A percentile compares a stretch with the other conserved stretches of the same genome.
Conservation (phyloP, 225 moss, liverwort and hornwort genomes). For the Marchantia paleacea region DNA sequence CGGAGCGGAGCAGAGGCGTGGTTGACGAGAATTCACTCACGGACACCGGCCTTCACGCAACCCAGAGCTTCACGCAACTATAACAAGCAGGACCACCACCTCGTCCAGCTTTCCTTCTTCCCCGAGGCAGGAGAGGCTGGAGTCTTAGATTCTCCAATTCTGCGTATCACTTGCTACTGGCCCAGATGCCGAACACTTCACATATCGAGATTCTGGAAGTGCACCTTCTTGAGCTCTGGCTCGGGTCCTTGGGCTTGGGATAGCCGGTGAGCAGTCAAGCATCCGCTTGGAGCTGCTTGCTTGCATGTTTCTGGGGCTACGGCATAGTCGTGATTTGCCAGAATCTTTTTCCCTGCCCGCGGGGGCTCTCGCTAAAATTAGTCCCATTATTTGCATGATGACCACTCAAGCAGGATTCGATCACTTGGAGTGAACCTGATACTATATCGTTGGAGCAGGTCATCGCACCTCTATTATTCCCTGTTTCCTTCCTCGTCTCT, state of each 20-base stretch:
- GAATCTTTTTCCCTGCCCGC: too few relatives aligned
- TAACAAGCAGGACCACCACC: background rate
- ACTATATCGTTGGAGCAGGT: too few relatives aligned
- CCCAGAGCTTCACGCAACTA: background rate
- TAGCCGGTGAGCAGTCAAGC: background rate
- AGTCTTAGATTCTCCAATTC: background rate
- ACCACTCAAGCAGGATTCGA: too few relatives aligned
- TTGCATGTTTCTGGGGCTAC: background rate
- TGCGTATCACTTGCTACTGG: background rate
- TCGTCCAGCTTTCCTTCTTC: background rate
- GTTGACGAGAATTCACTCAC: slow-evolving; percentile 7
- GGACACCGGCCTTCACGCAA: background rate
- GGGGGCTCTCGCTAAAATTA: too few relatives aligned
- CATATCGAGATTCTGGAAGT: background rate
- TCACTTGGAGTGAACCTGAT: too few relatives aligned
- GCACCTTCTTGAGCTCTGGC: background rate
- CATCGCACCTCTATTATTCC: too few relatives aligned
- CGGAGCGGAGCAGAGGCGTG: background rate
- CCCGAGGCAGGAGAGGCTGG: background rate
- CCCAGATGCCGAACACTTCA: background rate
- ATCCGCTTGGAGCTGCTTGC: background rate
- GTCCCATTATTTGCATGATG: too few relatives aligned
- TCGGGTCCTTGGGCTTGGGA: background rate
- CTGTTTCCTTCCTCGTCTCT: too few relatives aligned
- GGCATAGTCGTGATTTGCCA: too few relatives aligned